phyloP scores from a whole-genome alignment of 148 eudicot species.

The Talinum fruticosum region DNA sequence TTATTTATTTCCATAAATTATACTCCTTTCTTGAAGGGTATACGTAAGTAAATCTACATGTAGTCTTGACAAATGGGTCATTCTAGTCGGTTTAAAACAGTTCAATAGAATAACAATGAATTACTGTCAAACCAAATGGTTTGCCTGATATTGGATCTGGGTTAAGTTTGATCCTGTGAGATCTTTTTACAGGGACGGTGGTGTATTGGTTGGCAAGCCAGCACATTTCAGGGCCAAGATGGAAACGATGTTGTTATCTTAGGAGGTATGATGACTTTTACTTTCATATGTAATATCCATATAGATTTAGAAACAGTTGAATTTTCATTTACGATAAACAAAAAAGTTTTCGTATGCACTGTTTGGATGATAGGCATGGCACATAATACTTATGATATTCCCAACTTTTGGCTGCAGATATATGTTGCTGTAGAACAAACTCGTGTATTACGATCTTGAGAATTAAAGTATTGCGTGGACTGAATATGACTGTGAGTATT shows the following conservation, averaged over 20 bases:
- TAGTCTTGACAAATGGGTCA: too few relatives aligned
- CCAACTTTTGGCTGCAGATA: slow-evolving; percentile 49
- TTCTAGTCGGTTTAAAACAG: not conserved
- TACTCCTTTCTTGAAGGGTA: too few relatives aligned
- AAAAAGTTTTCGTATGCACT: not conserved
- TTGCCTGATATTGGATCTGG: not conserved
- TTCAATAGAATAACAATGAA: too few relatives aligned
- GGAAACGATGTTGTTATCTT: slow-evolving; percentile 13
- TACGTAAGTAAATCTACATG: too few relatives aligned
- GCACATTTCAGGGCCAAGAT: slow-evolving; percentile 28
- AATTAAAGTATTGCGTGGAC: slow-evolving; percentile 72
- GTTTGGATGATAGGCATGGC: not conserved
- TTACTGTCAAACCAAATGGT: not conserved
- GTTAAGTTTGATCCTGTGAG: not conserved
- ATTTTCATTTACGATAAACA: too few relatives aligned
- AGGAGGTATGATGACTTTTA: not conserved
- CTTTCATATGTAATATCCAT: not conserved
- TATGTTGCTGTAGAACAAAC: slow-evolving; percentile 72
- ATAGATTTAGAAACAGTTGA: not conserved
- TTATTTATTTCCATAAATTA: too few relatives aligned
- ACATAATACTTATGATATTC: not conserved
- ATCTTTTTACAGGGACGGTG: not conserved
- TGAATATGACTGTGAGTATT: slow-evolving; percentile 66
- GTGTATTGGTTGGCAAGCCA: not conserved
- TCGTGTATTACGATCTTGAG: slow-evolving; percentile 65